Evolutionary conservation across 768 basidiomycete genomes (phyloP).

Genomic region (Agrocybe chaxingu): DNA sequence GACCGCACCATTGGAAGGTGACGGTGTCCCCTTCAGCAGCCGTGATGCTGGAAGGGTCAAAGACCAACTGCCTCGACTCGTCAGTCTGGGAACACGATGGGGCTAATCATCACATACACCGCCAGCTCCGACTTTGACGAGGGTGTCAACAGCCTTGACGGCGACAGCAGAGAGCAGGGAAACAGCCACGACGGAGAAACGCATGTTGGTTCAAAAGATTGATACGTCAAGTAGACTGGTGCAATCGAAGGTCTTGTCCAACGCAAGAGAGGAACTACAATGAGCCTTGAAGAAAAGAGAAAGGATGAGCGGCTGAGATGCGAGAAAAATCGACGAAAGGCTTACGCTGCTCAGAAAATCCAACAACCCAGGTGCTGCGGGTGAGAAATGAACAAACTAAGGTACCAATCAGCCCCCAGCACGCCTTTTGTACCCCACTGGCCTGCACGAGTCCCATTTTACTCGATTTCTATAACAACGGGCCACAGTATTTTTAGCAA

Average conservation of each 20-base stretch:
- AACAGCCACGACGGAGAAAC: conserved; percentile 41
- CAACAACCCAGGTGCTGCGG: conserved; percentile 1
- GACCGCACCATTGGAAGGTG: conserved; percentile 49
- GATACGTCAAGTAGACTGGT: conserved; percentile 5
- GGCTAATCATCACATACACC: conserved; percentile 19
- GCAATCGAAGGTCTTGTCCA: conserved; percentile 5
- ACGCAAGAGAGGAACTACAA: conserved; percentile 10
- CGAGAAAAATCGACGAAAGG: background rate
- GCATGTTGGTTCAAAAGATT: conserved; percentile 37
- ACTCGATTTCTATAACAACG: no score
- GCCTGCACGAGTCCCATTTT: background rate
- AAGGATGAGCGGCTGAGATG: background rate
- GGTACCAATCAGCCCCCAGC: background rate
- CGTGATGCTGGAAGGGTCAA: conserved; percentile 35
- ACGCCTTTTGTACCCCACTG: background rate
- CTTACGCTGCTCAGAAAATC: conserved; percentile 17
- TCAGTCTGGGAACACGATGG: background rate
- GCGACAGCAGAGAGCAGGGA: conserved; percentile 38
- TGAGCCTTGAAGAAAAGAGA: conserved; percentile 28
- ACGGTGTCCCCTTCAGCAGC: conserved; percentile 45
- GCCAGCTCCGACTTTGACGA: conserved; percentile 41
- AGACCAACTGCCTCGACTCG: conserved; percentile 27
- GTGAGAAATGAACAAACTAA: conserved; percentile 8
- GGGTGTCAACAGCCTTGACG: conserved; percentile 32
- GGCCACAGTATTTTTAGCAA: no score